Conservation (phyloP, 2,329 filamentous ascomycete genomes). For the Penicillium sclerotigenum region DNA sequence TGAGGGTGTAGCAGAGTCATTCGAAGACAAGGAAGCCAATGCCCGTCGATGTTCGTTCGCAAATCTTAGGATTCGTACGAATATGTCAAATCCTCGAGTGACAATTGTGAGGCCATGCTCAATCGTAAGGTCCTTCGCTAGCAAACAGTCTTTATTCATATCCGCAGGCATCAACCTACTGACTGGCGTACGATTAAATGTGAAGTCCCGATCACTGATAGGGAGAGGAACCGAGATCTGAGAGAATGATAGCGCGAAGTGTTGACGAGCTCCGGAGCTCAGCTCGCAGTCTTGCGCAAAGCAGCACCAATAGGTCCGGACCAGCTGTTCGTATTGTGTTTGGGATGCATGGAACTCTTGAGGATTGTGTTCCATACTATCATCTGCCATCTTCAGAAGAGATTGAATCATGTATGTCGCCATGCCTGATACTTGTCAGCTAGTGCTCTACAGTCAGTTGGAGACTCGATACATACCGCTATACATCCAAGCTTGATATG, state of each 20-base stretch:
- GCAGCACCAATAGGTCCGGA: slow-evolving; percentile 40
- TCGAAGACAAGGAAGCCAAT: slow-evolving; percentile 18
- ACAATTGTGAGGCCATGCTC: slow-evolving; percentile 36
- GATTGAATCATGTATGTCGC: slow-evolving; percentile 41
- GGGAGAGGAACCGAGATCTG: slow-evolving; percentile 38
- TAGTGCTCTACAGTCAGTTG: neutral
- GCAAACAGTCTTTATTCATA: slow-evolving; percentile 22
- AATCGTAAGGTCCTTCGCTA: slow-evolving; percentile 28
- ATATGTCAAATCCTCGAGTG: slow-evolving; percentile 38
- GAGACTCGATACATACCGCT: slow-evolving; percentile 28
- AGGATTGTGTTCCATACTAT: slow-evolving; percentile 37
- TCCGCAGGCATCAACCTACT: slow-evolving; percentile 30
- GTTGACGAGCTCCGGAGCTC: slow-evolving; percentile 37
- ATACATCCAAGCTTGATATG: slow-evolving; percentile 41
- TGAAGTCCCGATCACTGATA: slow-evolving; percentile 38
- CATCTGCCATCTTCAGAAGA: slow-evolving; percentile 36
- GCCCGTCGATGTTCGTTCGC: slow-evolving; percentile 37
- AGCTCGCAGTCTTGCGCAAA: slow-evolving; percentile 40
- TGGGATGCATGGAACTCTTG: slow-evolving; percentile 34
- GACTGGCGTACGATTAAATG: slow-evolving; percentile 27
- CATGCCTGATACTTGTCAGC: slow-evolving; percentile 30
- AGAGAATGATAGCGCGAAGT: slow-evolving; percentile 38
- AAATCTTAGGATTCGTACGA: slow-evolving; percentile 36
- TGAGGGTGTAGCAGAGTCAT: slow-evolving; percentile 14
- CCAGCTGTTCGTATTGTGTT: slow-evolving; percentile 38